Conservation (phyloP, 2,329 filamentous ascomycete genomes). For the Escovopsis sp. region DNA sequence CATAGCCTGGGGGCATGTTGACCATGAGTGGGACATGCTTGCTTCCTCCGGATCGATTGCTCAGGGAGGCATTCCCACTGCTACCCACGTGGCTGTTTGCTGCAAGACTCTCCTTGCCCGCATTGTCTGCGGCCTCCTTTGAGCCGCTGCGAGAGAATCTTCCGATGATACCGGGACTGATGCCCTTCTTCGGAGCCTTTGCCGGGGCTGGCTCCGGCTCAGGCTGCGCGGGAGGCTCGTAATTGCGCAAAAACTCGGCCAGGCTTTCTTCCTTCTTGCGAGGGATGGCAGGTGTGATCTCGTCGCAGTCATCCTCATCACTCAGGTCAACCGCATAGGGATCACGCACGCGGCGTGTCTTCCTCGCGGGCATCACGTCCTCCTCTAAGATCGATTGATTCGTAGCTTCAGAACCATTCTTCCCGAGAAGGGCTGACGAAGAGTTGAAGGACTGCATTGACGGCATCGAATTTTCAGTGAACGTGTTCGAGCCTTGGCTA, state of each 20-base stretch:
- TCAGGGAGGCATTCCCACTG: conserved; percentile 1
- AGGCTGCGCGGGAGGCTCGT: conserved; percentile 46
- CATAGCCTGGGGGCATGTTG: conserved; percentile 30
- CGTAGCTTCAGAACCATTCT: conserved; percentile 18
- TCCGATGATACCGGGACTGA: conserved; percentile 46
- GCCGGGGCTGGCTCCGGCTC: conserved; percentile 17
- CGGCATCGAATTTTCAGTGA: conserved; percentile 42
- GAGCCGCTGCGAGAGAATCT: conserved; percentile 31
- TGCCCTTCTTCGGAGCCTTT: conserved; percentile 44
- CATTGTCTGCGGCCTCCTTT: conserved; percentile 14
- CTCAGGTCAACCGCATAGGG: conserved; percentile 86
- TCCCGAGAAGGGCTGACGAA: conserved; percentile 50
- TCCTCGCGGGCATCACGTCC: conserved; percentile 51
- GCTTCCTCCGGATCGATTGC: conserved; percentile 10
- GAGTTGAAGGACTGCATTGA: conserved; percentile 58
- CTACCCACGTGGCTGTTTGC: conserved; percentile 25
- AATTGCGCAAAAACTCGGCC: conserved; percentile 59
- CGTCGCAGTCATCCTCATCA: conserved; percentile 48
- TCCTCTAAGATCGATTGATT: conserved; percentile 32
- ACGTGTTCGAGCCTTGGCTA: conserved; percentile 40
- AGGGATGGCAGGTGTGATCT: conserved; percentile 23
- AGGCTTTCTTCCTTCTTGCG: conserved; percentile 49
- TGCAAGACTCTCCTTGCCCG: conserved; percentile 18
- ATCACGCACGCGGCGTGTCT: conserved; percentile 65
- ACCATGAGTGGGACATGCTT: conserved; percentile 41